Evolutionary conservation across 176 grass and related monocot species (phyloP), one percentile per base, ranked within the genome.

Genomic region (Calamus simplicifolius): DNA sequence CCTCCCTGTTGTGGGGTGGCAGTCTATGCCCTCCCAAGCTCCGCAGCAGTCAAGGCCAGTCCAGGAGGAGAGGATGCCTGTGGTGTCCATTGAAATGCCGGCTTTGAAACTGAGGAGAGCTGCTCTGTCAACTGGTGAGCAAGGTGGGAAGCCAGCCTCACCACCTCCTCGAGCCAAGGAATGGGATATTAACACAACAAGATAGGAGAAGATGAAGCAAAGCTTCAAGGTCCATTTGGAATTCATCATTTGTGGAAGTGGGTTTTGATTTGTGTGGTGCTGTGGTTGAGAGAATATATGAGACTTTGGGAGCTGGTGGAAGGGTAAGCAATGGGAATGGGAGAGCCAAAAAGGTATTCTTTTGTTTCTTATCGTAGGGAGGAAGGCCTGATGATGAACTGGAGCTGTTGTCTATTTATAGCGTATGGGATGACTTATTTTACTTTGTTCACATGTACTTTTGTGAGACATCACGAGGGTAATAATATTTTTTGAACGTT

Each of bases 11-110:
- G 59, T 51, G 63, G 82, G 81, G 73, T 78, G 58, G 71, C 89
- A 95, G 35, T 68, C 51, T 29, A 95, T 69, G 31, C 85, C 79
- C 68, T 85, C 81, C 89, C 85, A 95, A 49, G 51, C 78, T 58
- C 63, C 82, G 65, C 90, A 95, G 73, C 85, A 89, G 67, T 95
- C 69, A 19, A 4, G 23, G 12, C 85, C 79, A 1, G 53, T 27
- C 90, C 90, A 95, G 29, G 90, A 89, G 1, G 65, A 69, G 3
- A 95, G 79, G 64, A 86, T 85, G 58, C 79, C 76, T 3, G 82
- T 89, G 10, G 81, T 82, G 73, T 95, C 90, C 48, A 19, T 57
- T 29, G 73, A 0, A 50, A 89, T 68, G 51, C 50, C 51, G 17
- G 82, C 75, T 79, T 86, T 95, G 72, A 95, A 89, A 18, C 74